Evolutionary conservation across 2,329 filamentous ascomycete species (phyloP).

Genomic region (Penicillium polonicum): DNA sequence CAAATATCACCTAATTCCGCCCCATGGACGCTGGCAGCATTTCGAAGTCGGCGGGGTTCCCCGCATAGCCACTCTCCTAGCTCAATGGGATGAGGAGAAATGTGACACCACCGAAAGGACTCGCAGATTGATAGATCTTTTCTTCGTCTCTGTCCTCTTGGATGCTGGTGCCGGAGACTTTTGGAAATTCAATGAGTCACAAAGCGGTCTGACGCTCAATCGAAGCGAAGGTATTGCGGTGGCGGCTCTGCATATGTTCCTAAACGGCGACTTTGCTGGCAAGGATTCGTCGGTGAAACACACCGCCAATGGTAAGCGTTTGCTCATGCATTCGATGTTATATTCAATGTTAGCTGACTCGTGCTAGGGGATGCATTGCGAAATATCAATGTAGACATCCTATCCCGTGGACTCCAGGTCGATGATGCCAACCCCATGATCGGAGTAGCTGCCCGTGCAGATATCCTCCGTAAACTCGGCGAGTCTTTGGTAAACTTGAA

Average conservation of each 20-base stretch:
- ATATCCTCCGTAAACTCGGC: conserved; percentile 46
- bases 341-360: not conserved
- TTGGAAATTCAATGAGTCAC: conserved; percentile 50
- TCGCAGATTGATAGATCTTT: conserved; percentile 59
- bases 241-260: conserved; percentile 53
- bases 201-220: conserved; percentile 30
- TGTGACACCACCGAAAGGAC: conserved; percentile 50
- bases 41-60: conserved; percentile 58
- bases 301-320: conserved; percentile 39
- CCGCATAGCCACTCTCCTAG: conserved; percentile 49
- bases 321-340: not conserved
- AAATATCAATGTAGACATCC: conserved; percentile 32
- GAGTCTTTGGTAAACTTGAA: conserved; percentile 40
- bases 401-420: conserved; percentile 48
- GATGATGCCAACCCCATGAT: conserved; percentile 47
- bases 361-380: conserved; percentile 35
- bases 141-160: conserved; percentile 60
- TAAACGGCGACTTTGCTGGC: conserved; percentile 41
- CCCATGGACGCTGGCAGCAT: conserved; percentile 62
- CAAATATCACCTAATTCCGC: conserved; percentile 50
- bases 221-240: conserved; percentile 55
- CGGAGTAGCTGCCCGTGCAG: conserved; percentile 46
- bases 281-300: conserved; percentile 10
- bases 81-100: conserved; percentile 46
- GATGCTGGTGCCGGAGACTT: conserved; percentile 56